Evolutionary conservation across 768 basidiomycete species (phyloP).

Genomic region (Clavulina sp.): DNA sequence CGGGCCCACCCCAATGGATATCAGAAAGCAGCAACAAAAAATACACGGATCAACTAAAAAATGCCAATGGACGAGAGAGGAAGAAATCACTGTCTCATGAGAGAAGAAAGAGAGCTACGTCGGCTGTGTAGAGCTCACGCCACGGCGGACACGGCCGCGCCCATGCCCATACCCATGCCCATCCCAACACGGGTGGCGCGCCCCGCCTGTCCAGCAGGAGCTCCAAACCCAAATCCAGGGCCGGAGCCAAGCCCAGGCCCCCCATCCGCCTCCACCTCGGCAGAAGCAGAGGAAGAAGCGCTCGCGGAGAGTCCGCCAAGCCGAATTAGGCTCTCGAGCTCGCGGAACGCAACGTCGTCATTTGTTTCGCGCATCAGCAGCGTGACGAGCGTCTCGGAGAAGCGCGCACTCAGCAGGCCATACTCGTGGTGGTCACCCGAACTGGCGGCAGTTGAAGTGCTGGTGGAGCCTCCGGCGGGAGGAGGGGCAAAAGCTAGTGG

Average conservation of each 20-base stretch:
- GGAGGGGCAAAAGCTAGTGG: constrained; percentile 47
- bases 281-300: neutral
- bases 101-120: neutral
- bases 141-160: no score
- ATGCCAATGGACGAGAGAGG: neutral
- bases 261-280: neutral
- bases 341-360: constrained; percentile 56
- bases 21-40: neutral
- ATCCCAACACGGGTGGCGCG: no score
- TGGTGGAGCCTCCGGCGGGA: constrained; percentile 32
- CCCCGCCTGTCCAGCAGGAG: no score
- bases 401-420: constrained; percentile 55
- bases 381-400: constrained; percentile 46
- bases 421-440: constrained; percentile 31
- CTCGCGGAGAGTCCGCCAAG: constrained; percentile 24
- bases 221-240: no score
- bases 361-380: constrained; percentile 35
- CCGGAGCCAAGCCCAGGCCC: no score
- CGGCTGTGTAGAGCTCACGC: no score
- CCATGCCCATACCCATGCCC: no score
- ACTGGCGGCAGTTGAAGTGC: constrained; percentile 2
- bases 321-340: constrained; percentile 62
- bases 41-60: neutral
- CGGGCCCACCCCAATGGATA: neutral
- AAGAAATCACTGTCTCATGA: neutral